Base-by-base conservation (phyloP, 352 stramenopile genomes). In the Phytophthora capsici region DNA sequence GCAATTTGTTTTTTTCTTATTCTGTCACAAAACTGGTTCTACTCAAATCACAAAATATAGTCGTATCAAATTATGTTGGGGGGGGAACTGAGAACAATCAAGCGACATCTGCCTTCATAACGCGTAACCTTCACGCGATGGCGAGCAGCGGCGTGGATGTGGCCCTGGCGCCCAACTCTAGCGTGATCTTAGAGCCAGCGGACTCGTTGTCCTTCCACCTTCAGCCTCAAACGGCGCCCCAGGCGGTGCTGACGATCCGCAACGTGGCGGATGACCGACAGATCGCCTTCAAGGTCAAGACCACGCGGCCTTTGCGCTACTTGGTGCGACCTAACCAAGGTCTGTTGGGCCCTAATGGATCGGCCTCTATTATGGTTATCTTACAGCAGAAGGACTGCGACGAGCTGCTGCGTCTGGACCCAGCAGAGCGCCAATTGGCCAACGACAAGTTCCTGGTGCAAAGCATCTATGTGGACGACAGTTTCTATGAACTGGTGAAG, bases 401-500 rank as follows among this genome's bases (percentile, higher is more conserved):
- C 51, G 88, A 96, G 49, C 71, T 96, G 41, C 62, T 93, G 64
- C 86, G 86, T 0, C 59, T 95, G 38, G 86, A 94, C 32, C 72
- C 84, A 6, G 74, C 84, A 0, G 88, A 96, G 68, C 85, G 88
- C 23, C 78, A 89, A 74, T 63, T 94, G 38, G 86, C 85, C 40
- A 96, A 96, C 63, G 88, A 96, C 75, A 96, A 96, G 80, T 96
- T 96, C 55, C 75, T 96, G 4, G 88, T 96, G 37, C 88, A 96
- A 57, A 93, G 83, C 61, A 90, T 93, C 40, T 93, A 80, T 53
- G 83, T 93, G 23, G 86, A 96, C 46, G 86, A 93, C 58, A 74
- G 70, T 53, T 94, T 96, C 67, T 96, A 93, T 62, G 85, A 96
- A 48, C 52, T 90, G 7, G 84, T 95, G 17, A 93, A 92, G 78